Evolutionary conservation across 2,329 filamentous ascomycete species (phyloP).

Genomic region (Cercospora berteroae): DNA sequence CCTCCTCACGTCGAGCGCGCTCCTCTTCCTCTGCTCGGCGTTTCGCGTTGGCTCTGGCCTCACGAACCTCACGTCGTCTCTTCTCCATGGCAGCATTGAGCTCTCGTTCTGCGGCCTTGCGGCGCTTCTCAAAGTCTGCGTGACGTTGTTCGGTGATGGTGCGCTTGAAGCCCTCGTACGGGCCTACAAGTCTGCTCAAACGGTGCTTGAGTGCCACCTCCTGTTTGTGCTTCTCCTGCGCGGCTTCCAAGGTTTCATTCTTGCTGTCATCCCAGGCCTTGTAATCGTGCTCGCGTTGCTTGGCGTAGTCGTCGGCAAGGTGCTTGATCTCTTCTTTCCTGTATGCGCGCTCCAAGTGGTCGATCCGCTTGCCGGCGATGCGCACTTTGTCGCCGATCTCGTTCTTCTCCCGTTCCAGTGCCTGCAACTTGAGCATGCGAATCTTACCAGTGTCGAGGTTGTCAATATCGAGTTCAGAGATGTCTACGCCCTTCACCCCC

Average conservation of each 20-base stretch:
- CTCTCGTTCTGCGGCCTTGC: conserved; percentile 86
- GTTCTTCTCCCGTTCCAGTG: conserved; percentile 97
- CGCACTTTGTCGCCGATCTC: conserved; percentile 88
- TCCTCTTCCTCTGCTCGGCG: conserved; percentile 82
- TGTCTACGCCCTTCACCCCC: conserved; percentile 77
- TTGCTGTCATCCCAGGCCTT: conserved; percentile 78
- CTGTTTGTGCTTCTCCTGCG: conserved; percentile 86
- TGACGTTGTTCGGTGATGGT: conserved; percentile 82
- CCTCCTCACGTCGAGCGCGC: conserved; percentile 73
- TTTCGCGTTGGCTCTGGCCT: conserved; percentile 78
- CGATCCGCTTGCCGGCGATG: conserved; percentile 90
- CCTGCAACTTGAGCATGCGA: conserved; percentile 89
- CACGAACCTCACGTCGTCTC: conserved; percentile 84
- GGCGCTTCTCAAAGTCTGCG: conserved; percentile 93
- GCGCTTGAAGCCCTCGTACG: conserved; percentile 79
- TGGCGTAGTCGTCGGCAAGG: conserved; percentile 77
- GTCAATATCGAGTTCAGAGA: conserved; percentile 84
- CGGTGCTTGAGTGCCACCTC: conserved; percentile 92
- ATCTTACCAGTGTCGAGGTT: conserved; percentile 61
- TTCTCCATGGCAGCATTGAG: conserved; percentile 86
- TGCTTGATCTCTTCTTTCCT: conserved; percentile 95
- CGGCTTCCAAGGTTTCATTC: conserved; percentile 72
- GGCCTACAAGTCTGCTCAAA: conserved; percentile 76
- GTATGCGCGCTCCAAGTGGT: conserved; percentile 95
- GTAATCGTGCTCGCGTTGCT: conserved; percentile 74